Base-by-base conservation (phyloP, 2,329 filamentous ascomycete genomes). In the Calonectria ilicicola region DNA sequence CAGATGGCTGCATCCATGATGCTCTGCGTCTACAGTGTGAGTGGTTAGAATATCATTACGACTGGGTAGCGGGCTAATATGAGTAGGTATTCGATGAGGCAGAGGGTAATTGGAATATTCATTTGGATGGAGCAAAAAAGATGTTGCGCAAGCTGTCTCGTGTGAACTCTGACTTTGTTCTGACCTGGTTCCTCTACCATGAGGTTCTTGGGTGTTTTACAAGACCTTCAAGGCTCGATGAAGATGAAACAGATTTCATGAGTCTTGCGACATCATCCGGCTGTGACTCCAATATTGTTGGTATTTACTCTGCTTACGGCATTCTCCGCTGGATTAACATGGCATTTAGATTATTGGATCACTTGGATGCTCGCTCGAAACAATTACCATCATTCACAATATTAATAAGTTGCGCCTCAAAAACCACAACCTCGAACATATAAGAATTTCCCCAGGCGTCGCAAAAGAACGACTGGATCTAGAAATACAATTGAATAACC, bases 1-100 rank as follows among this genome's bases (percentile, higher is more conserved):
- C 86, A 87, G 70, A 81, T 87, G 64, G 85, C 86, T 17, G 84
- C 86, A 15, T 87, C 85, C 9, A 86, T 88, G 87, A 88, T 88
- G 86, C 82, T 88, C 8, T 88, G 86, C 65, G 86, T 88, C 19
- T 87, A 88, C 70, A 87, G 86, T 76, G 86, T 87, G 73, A 77
- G 84, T 73, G 8, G 32, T n/a, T 9, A 17, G 5, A 21, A 10
- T 14, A 14, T n/a, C 12, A 10, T 26, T 14, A 23, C 3, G 23
- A 6, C 6, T 23, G 19, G 10, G 2, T 5, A 29, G 2, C 5
- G 15, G 0, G 21, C 8, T 26, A n/a, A 53, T 38, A 29, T 9
- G 6, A 47, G 9, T 68, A 87, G 86, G 86, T 88, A 15, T 88
- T 88, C 75, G 87, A 88, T 69, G 85, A 86, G 65, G 83, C 81